A percentile compares a stretch with the other conserved stretches of the same genome.
Conservation (phyloP, 495 filamentous ascomycete genomes). For the Friedmanniomyces simplex region DNA sequence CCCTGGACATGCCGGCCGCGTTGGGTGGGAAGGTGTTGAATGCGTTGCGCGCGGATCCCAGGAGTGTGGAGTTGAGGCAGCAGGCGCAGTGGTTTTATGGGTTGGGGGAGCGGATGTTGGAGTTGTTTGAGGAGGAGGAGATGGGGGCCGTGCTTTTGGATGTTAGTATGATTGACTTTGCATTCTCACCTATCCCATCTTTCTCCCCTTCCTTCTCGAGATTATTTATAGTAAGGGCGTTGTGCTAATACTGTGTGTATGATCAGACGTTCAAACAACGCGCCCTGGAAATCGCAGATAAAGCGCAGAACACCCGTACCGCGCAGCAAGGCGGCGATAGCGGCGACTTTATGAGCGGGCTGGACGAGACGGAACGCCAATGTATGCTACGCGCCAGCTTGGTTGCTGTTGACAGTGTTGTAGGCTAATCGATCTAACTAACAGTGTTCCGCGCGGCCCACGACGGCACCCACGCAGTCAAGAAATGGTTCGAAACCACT, state of each 20-base stretch:
- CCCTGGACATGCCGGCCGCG: slow-evolving; percentile 69
- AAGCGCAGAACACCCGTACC: slow-evolving; percentile 77
- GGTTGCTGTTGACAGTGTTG: background rate
- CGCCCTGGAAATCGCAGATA: slow-evolving; percentile 75
- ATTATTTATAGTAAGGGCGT: background rate
- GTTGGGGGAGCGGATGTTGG: slow-evolving; percentile 71
- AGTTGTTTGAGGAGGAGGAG: slow-evolving; percentile 85
- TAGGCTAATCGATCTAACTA: background rate
- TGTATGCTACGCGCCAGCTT: background rate
- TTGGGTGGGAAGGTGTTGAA: slow-evolving; percentile 76
- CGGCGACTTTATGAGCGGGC: slow-evolving; percentile 74
- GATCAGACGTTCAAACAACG: slow-evolving; percentile 67
- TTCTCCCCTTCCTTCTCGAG: background rate
- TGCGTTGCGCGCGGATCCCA: slow-evolving; percentile 81
- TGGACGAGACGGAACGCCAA: slow-evolving; percentile 73
- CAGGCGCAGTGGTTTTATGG: slow-evolving; percentile 80
- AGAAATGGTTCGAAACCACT: slow-evolving; percentile 47
- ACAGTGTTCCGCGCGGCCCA: slow-evolving; percentile 81
- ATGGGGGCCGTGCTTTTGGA: slow-evolving; percentile 67
- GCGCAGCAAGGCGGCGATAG: slow-evolving; percentile 51
- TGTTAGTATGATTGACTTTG: slow-evolving; percentile 34
- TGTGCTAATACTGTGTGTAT: slow-evolving; percentile 1
- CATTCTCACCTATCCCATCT: background rate
- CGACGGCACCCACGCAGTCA: slow-evolving; percentile 74
- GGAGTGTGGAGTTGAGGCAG: slow-evolving; percentile 70